Percentiles rank a stretch among this genome's conserved stretches.
phyloP scores from a whole-genome alignment of 2,329 filamentous ascomycete genomes.

The Cytospora schulzeri region DNA sequence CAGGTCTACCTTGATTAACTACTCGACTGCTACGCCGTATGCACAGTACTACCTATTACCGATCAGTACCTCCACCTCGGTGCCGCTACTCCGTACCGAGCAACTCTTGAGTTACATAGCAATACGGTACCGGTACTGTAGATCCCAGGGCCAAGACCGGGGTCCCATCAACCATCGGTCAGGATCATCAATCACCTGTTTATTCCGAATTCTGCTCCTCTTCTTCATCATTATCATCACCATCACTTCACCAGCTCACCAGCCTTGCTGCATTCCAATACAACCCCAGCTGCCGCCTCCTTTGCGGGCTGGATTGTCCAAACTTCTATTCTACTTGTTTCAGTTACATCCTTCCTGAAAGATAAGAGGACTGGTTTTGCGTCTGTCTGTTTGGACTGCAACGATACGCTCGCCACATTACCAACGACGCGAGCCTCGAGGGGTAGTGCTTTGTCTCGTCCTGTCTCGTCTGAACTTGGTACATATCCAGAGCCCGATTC shows the following conservation, averaged over 20 bases:
- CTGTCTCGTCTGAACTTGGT: no score
- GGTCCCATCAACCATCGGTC: constrained; percentile 3
- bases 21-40: not conserved
- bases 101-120: no score
- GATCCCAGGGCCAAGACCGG: constrained; percentile 2
- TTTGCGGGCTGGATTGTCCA: constrained; percentile 11
- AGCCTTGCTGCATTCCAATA: not conserved
- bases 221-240: constrained; percentile 1
- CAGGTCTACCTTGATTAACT: constrained; percentile 13
- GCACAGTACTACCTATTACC: not conserved
- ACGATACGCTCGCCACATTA: not conserved
- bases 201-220: constrained; percentile 11
- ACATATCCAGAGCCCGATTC: constrained; percentile 11
- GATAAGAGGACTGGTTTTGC: not conserved
- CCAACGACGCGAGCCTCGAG: constrained; percentile 5
- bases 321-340: not conserved
- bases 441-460: not conserved
- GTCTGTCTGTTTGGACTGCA: not conserved
- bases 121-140: not conserved
- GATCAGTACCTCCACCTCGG: constrained; percentile 8
- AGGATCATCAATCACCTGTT: constrained; percentile 18
- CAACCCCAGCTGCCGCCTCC: constrained; percentile 14
- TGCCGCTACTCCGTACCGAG: constrained; percentile 2
- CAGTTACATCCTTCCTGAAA: not conserved
- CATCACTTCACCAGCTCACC: not conserved